Evolutionary conservation across 2,329 filamentous ascomycete species (phyloP).

Genomic region (Chrysosporium keratinophilum): DNA sequence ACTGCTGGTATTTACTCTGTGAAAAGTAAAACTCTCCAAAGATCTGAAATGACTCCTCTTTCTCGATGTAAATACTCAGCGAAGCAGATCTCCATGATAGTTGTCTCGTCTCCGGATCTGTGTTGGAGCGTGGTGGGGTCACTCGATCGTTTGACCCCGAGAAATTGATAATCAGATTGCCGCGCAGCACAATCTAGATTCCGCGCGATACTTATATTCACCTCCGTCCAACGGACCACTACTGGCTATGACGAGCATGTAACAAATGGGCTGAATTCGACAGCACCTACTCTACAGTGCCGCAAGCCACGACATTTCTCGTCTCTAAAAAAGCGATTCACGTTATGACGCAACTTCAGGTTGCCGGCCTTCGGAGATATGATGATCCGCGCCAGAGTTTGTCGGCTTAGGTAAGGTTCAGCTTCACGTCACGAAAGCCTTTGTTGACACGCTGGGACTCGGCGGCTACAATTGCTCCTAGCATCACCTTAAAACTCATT

Average conservation of each 20-base stretch:
- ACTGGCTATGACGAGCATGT: too few relatives aligned
- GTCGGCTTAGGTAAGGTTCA: not conserved
- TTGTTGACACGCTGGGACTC: not conserved
- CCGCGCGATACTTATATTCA: not conserved
- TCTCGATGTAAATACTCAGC: not conserved
- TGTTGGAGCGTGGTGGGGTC: slow-evolving; percentile 1
- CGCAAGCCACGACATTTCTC: too few relatives aligned
- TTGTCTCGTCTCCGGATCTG: not conserved
- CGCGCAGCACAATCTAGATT: not conserved
- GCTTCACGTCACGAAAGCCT: not conserved
- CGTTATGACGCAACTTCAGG: not conserved
- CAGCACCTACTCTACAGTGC: too few relatives aligned
- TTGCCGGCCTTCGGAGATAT: not conserved
- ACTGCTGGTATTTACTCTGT: not conserved
- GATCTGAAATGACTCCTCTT: not conserved
- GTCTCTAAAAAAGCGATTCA: not conserved
- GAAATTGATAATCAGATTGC: slow-evolving; percentile 4
- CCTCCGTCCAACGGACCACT: not conserved
- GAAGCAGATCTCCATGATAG: slow-evolving; percentile 3
- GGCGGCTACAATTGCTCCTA: not conserved
- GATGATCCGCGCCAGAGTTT: not conserved
- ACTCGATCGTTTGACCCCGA: not conserved
- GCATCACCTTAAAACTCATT: not conserved
- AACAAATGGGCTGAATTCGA: too few relatives aligned
- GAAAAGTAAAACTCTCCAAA: not conserved